phyloP scores from a whole-genome alignment of 2,329 filamentous ascomycete genomes.

The Neonectria coccinea region DNA sequence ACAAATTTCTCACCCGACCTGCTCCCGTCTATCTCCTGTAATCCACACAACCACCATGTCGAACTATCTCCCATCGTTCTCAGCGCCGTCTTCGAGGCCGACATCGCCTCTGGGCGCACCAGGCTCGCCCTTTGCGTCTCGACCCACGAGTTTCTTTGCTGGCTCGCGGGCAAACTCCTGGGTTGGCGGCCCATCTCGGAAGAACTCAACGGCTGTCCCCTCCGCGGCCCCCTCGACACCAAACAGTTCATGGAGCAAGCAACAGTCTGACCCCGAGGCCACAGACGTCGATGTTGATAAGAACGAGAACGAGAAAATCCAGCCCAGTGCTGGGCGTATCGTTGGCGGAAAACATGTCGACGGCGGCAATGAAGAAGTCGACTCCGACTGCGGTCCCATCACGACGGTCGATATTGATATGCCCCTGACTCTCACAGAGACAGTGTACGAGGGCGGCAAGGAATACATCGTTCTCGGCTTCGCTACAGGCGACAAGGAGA shows the following conservation, averaged over 20 bases:
- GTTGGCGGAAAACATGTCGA: slow-evolving; percentile 39
- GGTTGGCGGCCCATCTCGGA: slow-evolving; percentile 26
- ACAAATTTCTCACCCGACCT: slow-evolving; percentile 9
- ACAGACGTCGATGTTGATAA: slow-evolving; percentile 33
- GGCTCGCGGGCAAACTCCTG: slow-evolving; percentile 38
- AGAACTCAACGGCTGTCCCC: slow-evolving; percentile 20
- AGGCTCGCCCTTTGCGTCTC: slow-evolving; percentile 32
- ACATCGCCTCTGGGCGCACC: slow-evolving; percentile 12
- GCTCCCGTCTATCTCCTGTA: not conserved
- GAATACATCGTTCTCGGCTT: slow-evolving; percentile 40
- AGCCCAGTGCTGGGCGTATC: slow-evolving; percentile 32
- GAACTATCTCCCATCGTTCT: slow-evolving; percentile 39
- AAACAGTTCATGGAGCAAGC: slow-evolving; percentile 23
- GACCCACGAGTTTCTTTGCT: slow-evolving; percentile 39
- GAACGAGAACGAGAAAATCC: slow-evolving; percentile 30
- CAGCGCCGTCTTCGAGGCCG: slow-evolving; percentile 38
- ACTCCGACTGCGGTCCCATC: slow-evolving; percentile 35
- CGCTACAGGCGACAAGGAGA: slow-evolving; percentile 39
- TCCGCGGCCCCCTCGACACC: slow-evolving; percentile 15
- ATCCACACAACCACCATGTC: slow-evolving; percentile 32
- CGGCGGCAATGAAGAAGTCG: slow-evolving; percentile 29
- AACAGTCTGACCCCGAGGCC: slow-evolving; percentile 28
- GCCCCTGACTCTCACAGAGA: slow-evolving; percentile 36
- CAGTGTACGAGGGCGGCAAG: slow-evolving; percentile 35
- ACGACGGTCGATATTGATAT: slow-evolving; percentile 38